Evolutionary conservation across 2,329 filamentous ascomycete genomes (phyloP).

Genomic region (Orbilia blumenaviensis): DNA sequence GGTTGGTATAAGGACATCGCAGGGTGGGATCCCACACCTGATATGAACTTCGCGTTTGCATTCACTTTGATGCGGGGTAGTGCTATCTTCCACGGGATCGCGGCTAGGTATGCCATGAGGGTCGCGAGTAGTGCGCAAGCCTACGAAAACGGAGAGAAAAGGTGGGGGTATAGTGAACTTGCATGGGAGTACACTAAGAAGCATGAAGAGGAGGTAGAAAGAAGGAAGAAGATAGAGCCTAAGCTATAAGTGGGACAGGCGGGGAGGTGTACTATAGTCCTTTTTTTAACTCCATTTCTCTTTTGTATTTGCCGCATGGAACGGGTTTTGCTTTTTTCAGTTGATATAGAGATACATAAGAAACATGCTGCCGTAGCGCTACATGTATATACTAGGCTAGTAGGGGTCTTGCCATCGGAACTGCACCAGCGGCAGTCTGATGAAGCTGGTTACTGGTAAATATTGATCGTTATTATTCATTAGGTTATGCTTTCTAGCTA

Average conservation of each 20-base stretch:
- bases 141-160: constrained; percentile 73
- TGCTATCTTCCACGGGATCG: constrained; percentile 83
- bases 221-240: constrained; percentile 61
- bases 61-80: constrained; percentile 46
- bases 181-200: constrained; percentile 76
- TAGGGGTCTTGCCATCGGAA: too few relatives aligned
- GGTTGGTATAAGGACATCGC: constrained; percentile 74
- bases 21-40: constrained; percentile 72
- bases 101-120: constrained; percentile 80
- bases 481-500: neutral
- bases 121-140: constrained; percentile 92
- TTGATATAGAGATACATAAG: neutral
- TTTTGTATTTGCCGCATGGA: neutral
- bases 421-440: too few relatives aligned
- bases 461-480: constrained; percentile 8
- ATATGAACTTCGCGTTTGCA: constrained; percentile 65
- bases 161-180: constrained; percentile 76
- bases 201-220: constrained; percentile 60
- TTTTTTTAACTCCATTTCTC: neutral
- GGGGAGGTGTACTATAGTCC: constrained; percentile 49
- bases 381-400: too few relatives aligned
- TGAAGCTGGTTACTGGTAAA: too few relatives aligned
- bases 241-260: constrained; percentile 61
- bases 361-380: too few relatives aligned
- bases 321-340: neutral